phyloP scores from a whole-genome alignment of 805 yeast species.

The Barnettozyma sp. region DNA sequence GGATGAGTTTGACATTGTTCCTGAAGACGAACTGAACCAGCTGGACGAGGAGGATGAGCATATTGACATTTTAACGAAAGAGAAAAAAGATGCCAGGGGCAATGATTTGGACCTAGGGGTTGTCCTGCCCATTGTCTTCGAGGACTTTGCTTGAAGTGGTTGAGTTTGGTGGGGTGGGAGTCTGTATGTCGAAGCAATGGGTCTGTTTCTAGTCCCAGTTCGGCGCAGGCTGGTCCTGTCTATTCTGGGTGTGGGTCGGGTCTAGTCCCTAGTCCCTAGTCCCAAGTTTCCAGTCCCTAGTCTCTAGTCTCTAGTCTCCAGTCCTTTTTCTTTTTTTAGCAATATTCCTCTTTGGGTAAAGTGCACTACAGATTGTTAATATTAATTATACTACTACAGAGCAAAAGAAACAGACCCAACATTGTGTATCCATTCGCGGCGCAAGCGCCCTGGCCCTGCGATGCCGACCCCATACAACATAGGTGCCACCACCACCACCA shows the following conservation, averaged over 20 bases:
- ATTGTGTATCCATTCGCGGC: no score
- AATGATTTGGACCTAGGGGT: slow-evolving; percentile 50
- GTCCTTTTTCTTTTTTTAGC: no score
- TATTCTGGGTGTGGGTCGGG: neutral
- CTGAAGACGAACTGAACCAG: slow-evolving; percentile 57
- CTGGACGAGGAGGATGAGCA: slow-evolving; percentile 56
- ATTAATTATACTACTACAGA: no score
- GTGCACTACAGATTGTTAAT: no score
- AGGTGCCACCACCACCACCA: no score
- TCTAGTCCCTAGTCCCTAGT: neutral
- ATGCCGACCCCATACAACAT: no score
- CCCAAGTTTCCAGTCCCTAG: neutral
- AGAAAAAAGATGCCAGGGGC: slow-evolving; percentile 66
- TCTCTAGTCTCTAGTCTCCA: neutral
- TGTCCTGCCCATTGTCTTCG: slow-evolving; percentile 47
- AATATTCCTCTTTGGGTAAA: no score
- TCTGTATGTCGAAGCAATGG: no score
- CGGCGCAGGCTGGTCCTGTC: no score
- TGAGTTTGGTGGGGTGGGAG: neutral
- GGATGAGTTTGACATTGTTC: slow-evolving; percentile 82
- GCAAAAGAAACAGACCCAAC: no score
- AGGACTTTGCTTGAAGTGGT: slow-evolving; percentile 20
- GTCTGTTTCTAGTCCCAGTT: no score
- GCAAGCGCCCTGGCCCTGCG: no score
- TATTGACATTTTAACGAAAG: slow-evolving; percentile 62